Evolutionary conservation across 2,329 filamentous ascomycete species (phyloP).

Genomic region (Claviceps sp.): DNA sequence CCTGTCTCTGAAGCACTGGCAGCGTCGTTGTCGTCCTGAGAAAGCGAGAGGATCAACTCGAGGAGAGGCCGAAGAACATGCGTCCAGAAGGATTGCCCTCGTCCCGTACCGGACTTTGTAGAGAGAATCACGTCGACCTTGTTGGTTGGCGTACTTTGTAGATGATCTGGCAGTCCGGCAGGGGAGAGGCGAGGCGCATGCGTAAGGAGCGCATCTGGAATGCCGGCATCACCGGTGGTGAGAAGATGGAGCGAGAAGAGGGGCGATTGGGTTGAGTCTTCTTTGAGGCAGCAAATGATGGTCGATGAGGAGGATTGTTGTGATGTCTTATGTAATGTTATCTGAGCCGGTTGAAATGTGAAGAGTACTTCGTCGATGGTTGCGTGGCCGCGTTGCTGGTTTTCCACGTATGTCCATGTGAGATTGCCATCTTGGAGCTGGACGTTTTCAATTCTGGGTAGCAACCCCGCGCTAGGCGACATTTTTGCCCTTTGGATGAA

Average conservation of each 20-base stretch:
- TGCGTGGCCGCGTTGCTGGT: constrained; percentile 7
- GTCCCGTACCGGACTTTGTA: constrained; percentile 48
- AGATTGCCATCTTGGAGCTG: constrained; percentile 13
- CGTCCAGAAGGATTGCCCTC: constrained; percentile 42
- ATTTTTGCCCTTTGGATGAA: background rate
- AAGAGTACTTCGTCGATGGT: constrained; percentile 18
- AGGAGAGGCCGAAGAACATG: constrained; percentile 43
- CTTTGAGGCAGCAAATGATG: constrained; percentile 26
- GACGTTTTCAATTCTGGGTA: constrained; percentile 10
- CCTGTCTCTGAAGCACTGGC: background rate
- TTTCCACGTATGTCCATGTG: constrained; percentile 14
- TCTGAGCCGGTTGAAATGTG: constrained; percentile 6
- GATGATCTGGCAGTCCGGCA: constrained; percentile 23
- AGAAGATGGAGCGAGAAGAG: constrained; percentile 16
- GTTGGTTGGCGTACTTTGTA: constrained; percentile 12
- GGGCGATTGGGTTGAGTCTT: constrained; percentile 16
- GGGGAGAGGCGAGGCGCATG: constrained; percentile 17
- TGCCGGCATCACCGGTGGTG: constrained; percentile 11
- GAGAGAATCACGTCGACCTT: constrained; percentile 54
- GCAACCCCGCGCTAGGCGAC: background rate
- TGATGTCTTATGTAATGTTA: background rate
- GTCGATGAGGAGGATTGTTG: background rate
- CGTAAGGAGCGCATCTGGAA: constrained; percentile 24
- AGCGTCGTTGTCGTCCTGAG: constrained; percentile 14
- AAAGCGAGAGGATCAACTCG: constrained; percentile 25